phyloP scores from a whole-genome alignment of 208 protist genomes.

The Trypanosoma grayi region DNA sequence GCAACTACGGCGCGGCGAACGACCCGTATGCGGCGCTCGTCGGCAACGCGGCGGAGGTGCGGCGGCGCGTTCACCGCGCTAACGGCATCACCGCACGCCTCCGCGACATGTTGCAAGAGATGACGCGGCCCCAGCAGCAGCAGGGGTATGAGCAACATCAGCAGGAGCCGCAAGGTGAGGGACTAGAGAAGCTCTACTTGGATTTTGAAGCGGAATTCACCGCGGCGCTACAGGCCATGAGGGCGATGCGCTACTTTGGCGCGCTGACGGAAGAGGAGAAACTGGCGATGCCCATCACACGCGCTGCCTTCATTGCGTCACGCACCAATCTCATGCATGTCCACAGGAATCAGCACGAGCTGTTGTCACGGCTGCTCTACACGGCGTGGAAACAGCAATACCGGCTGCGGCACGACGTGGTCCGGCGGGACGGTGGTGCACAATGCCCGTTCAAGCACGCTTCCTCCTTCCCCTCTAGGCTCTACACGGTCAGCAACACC shows the following conservation, averaged over 20 bases:
- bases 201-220: constrained; percentile 13
- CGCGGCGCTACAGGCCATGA: background rate
- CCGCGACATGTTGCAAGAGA: background rate
- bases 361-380: constrained; percentile 4
- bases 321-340: background rate
- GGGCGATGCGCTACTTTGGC: constrained; percentile 7
- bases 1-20: background rate
- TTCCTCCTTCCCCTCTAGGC: background rate
- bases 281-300: constrained; percentile 1
- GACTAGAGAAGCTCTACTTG: background rate
- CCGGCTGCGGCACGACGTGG: background rate
- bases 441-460: too few species aligned
- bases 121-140: background rate
- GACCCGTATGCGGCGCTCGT: constrained; percentile 7
- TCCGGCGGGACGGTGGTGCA: background rate
- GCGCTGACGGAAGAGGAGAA: background rate
- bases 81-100: constrained; percentile 7
- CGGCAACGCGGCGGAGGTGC: background rate
- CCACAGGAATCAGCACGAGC: constrained; percentile 5
- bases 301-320: constrained; percentile 5
- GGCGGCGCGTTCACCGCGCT: constrained; percentile 7
- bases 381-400: constrained; percentile 5
- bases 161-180: background rate
- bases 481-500: too few species aligned
- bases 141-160: too few species aligned